Percentiles rank a stretch among this genome's conserved stretches.
Conservation (phyloP, 495 filamentous ascomycete genomes). For the Lasiosphaeris hirsuta region DNA sequence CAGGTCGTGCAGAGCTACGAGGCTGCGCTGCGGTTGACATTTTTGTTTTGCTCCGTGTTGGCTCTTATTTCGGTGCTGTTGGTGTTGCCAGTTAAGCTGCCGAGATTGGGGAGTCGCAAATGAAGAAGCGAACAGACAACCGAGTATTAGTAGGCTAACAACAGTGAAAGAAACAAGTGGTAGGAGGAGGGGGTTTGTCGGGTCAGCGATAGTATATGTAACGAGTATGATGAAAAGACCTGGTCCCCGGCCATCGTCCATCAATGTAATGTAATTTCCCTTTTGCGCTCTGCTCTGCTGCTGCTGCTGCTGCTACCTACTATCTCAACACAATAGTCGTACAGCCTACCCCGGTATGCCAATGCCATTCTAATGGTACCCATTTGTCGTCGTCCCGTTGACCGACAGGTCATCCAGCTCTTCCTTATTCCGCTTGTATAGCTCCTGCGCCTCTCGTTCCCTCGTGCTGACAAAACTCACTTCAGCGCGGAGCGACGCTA, state of each 20-base stretch:
- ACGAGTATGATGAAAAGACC: not conserved
- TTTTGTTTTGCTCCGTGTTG: conserved; percentile 50
- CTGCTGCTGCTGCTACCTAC: too few species aligned
- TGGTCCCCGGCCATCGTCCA: not conserved
- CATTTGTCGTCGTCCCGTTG: conserved; percentile 7
- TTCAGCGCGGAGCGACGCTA: conserved; percentile 77
- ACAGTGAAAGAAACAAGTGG: not conserved
- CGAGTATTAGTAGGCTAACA: not conserved
- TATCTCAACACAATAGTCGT: too few species aligned
- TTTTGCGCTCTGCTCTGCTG: not conserved
- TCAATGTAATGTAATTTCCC: not conserved
- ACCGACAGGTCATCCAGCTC: conserved; percentile 65
- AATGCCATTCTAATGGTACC: not conserved
- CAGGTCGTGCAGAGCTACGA: conserved; percentile 60
- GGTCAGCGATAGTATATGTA: not conserved
- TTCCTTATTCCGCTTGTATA: conserved; percentile 69
- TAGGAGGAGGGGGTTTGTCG: not conserved
- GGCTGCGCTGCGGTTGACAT: conserved; percentile 53
- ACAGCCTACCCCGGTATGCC: too few species aligned
- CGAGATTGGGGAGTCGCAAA: conserved; percentile 49
- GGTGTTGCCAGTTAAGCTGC: conserved; percentile 51
- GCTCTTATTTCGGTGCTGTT: conserved; percentile 47
- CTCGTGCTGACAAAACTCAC: conserved; percentile 76
- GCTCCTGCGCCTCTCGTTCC: conserved; percentile 87
- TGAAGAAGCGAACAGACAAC: conserved; percentile 1